Evolutionary conservation across 2,329 filamentous ascomycete genomes (phyloP).

Genomic region (Penicillium sp.): DNA sequence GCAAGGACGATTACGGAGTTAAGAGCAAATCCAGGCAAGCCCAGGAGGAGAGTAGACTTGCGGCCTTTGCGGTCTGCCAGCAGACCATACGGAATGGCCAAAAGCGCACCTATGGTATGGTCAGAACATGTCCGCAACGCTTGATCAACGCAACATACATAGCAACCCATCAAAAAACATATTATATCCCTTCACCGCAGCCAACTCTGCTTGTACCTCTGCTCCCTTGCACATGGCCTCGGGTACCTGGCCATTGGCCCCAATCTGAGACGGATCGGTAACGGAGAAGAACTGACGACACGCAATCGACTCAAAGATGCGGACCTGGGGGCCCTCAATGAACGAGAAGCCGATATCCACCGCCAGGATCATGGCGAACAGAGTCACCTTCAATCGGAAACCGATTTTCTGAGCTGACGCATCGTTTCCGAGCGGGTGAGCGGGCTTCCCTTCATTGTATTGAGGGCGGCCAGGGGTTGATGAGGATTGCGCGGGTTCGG

Average conservation of each 20-base stretch:
- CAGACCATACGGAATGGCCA: conserved; percentile 52
- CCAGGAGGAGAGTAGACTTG: conserved; percentile 46
- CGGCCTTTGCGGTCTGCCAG: conserved; percentile 51
- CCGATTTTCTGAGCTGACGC: conserved; percentile 28
- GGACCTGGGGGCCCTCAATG: conserved; percentile 46
- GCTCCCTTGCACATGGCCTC: conserved; percentile 54
- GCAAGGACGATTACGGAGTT: conserved; percentile 33
- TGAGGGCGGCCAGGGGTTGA: neutral
- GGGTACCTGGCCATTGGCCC: conserved; percentile 41
- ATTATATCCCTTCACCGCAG: conserved; percentile 52
- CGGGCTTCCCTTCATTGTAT: conserved; percentile 3
- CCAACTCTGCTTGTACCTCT: conserved; percentile 50
- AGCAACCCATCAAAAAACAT: conserved; percentile 50
- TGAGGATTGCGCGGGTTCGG: conserved; percentile 5
- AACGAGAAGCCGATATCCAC: conserved; percentile 50
- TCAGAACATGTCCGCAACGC: conserved; percentile 1
- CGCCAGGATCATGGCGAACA: conserved; percentile 45
- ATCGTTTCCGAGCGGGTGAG: conserved; percentile 4
- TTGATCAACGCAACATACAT: conserved; percentile 27
- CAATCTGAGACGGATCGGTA: conserved; percentile 47
- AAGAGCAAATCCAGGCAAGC: conserved; percentile 43
- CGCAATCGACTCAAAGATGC: conserved; percentile 52
- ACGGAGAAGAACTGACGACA: conserved; percentile 48
- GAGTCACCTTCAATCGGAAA: conserved; percentile 40
- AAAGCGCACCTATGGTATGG: conserved; percentile 39